Percentiles rank a stretch among this genome's conserved stretches.
phyloP scores from a whole-genome alignment of 1,284 basidiomycete species.

The Exobasidium rhododendri region DNA sequence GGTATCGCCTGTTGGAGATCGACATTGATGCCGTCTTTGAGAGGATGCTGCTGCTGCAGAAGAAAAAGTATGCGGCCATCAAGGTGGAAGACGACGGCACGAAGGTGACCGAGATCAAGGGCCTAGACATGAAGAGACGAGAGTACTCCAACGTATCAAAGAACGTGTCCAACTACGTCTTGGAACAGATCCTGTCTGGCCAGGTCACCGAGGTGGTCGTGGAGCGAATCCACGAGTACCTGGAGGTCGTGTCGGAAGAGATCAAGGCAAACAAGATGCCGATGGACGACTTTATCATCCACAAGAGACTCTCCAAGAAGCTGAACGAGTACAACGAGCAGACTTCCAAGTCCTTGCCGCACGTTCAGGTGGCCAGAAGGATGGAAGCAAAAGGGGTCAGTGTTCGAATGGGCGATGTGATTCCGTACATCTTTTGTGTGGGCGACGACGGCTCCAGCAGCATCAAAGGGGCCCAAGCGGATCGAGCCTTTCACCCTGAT shows the following conservation, averaged over 20 bases:
- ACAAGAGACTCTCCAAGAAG: constrained; percentile 52
- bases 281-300: constrained; percentile 89
- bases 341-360: constrained; percentile 88
- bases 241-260: constrained; percentile 69
- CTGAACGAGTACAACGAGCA: constrained; percentile 69
- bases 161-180: constrained; percentile 65
- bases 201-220: constrained; percentile 85
- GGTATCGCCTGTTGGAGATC: constrained; percentile 91
- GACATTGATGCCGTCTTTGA: constrained; percentile 94
- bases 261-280: constrained; percentile 74
- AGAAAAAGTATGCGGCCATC: constrained; percentile 98
- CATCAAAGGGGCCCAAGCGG: constrained; percentile 77
- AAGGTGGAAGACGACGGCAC: constrained; percentile 62
- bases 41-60: constrained; percentile 86
- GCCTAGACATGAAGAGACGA: constrained; percentile 97
- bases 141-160: constrained; percentile 93
- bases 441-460: constrained; percentile 68
- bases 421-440: constrained; percentile 91
- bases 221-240: constrained; percentile 87
- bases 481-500: constrained; percentile 88
- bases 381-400: constrained; percentile 81
- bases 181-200: constrained; percentile 87
- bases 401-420: constrained; percentile 83
- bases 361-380: constrained; percentile 90
- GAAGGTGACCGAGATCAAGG: constrained; percentile 73